Evolutionary conservation across 306 rosid species (phyloP).

Genomic region (Vigna unguiculata): DNA sequence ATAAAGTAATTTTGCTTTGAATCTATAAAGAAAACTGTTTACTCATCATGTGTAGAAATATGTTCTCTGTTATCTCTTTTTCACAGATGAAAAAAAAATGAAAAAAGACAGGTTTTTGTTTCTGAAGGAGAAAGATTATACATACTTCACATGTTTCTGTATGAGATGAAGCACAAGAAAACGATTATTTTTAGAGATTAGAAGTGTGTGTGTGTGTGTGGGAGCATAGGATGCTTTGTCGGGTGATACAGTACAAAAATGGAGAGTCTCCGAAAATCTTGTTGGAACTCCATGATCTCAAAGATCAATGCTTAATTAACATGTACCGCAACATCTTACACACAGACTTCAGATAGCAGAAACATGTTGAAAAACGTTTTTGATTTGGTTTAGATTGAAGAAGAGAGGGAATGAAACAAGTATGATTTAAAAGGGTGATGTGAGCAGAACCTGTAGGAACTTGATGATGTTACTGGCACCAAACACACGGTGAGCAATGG

Average conservation of each 20-base stretch:
- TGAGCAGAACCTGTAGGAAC: conserved; percentile 74
- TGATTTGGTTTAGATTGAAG: too few relatives aligned
- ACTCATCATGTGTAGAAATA: not conserved
- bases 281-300: not conserved
- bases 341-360: not conserved
- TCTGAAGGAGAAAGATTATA: too few relatives aligned
- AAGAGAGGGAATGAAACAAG: too few relatives aligned
- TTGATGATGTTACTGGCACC: conserved; percentile 98
- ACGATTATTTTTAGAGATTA: too few relatives aligned
- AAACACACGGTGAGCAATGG: conserved; percentile 94
- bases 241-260: conserved; percentile 12
- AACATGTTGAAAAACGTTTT: too few relatives aligned
- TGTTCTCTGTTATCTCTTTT: not conserved
- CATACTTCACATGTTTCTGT: too few relatives aligned
- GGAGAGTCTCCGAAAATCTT: conserved; percentile 15
- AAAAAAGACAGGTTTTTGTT: too few relatives aligned
- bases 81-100: not conserved
- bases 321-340: not conserved
- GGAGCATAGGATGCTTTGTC: conserved; percentile 12
- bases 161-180: too few relatives aligned
- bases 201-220: not conserved
- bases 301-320: not conserved
- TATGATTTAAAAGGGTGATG: not conserved
- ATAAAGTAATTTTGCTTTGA: not conserved
- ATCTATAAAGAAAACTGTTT: not conserved